Base-by-base conservation (phyloP, 2,329 filamentous ascomycete species). In the Aspergillus costaricaensis region DNA sequence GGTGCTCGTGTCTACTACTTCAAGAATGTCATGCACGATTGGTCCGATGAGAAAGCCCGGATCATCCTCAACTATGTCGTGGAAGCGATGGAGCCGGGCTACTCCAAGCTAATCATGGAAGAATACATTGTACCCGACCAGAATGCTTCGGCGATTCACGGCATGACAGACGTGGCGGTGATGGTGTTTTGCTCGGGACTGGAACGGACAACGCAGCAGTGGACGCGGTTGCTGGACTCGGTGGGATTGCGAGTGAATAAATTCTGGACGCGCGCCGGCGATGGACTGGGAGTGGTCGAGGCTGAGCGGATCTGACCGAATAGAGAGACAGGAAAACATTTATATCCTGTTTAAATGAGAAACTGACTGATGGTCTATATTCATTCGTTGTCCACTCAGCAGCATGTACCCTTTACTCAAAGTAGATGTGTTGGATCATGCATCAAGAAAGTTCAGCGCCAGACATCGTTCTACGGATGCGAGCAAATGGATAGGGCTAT, bases 11-110 rank as follows among this genome's bases (percentile, higher is more conserved):
- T 59, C 3, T 62, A 62, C 43, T 62, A 72, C 52, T 67, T 75
- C 63, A 71, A 72, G 47, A 64, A 64, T 25, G 65, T 75, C 38
- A 60, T 75, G 27, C 73, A 75, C 51, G 70, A 75, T 58, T 76
- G 71, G 68, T 67, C 71, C 4, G 69, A 75, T 53, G 64, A 65
- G 3, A 66, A 71, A 15, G 63, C 62, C n/a, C 50, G 50, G 1
- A 56, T 65, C 10, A 68, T 71, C 41, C 57, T 72, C 7, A 55
- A 65, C 3, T 63, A 69, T 17, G 48, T 70, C 12, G 58, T 59
- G n/a, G 55, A 62, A 3, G 68, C 67, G 5, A 71, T 71, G 68
- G 54, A 62, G 30, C 57, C 43, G 0, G 68, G 67, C 1, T 68
- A 65, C 36, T 71, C 68, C 30, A 71, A 68, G 49, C 57, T 71